Evolutionary conservation across 2,329 filamentous ascomycete species (phyloP).

Genomic region (Lachnellula occidentalis): DNA sequence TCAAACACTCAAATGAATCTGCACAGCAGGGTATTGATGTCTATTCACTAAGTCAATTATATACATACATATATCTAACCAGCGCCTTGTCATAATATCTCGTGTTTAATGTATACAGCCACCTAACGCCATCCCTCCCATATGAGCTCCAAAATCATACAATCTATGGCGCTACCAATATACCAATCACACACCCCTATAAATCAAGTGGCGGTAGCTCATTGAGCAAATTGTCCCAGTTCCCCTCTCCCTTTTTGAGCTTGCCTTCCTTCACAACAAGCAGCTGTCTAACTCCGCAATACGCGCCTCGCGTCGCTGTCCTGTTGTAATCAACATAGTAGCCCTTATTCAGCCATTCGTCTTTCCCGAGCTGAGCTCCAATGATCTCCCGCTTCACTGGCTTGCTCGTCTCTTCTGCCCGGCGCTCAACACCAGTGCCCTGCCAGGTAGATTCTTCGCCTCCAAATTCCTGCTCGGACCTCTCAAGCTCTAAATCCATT

Average conservation of each 20-base stretch:
- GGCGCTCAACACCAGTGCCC: background rate
- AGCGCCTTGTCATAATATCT: too few species aligned
- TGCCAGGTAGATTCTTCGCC: slow-evolving; percentile 15
- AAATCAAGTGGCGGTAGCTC: slow-evolving; percentile 24
- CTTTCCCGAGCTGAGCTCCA: slow-evolving; percentile 17
- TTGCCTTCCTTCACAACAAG: slow-evolving; percentile 36
- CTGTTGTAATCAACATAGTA: slow-evolving; percentile 40
- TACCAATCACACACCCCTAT: background rate
- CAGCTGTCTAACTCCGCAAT: slow-evolving; percentile 50
- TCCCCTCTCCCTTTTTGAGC: slow-evolving; percentile 25
- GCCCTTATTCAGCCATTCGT: slow-evolving; percentile 27
- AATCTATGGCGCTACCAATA: background rate
- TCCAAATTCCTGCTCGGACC: slow-evolving; percentile 11
- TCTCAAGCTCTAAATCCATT: slow-evolving; percentile 28
- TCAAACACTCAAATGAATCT: too few species aligned
- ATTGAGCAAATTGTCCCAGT: slow-evolving; percentile 30
- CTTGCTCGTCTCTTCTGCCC: background rate
- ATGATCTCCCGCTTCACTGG: slow-evolving; percentile 18
- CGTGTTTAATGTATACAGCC: background rate
- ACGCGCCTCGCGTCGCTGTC: slow-evolving; percentile 45
- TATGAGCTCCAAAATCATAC: background rate
- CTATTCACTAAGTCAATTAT: too few species aligned
- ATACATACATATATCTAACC: too few species aligned
- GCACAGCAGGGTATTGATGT: too few species aligned
- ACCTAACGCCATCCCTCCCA: background rate